Base-by-base conservation (phyloP, 2,329 filamentous ascomycete species). In the Monilinia aucupariae region DNA sequence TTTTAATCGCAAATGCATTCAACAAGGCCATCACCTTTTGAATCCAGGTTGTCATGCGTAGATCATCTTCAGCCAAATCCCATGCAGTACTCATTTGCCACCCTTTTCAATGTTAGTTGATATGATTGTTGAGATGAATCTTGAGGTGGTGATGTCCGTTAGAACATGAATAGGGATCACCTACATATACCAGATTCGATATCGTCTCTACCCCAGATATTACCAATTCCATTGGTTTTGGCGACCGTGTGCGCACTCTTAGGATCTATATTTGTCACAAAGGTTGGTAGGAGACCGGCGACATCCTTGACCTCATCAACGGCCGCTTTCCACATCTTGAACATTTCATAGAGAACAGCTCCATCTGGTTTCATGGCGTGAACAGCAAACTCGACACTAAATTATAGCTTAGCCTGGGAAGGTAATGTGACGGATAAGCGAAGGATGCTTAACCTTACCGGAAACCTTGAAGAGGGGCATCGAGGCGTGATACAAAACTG, bases 11-110 rank as follows among this genome's bases (percentile, higher is more conserved):
- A 13, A 71, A 59, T 3, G 59, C 51, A 59, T 78, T 75, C 9
- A 74, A 66, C 20, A 69, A 65, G 17, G 74, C 73, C 1, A 71
- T 61, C 6, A 75, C 61, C 25, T 67, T 64, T 12, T 68, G 71
- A 0, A 71, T 64, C 74, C 75, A 78, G 20, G 68, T 66, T 2
- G 72, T 70, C 25, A 78, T 68, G 0, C 75, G 71, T 6, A 75
- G 63, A 52, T 77, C 76, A 59, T 78, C 75, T 8, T 71, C 67
- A 0, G 69, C 71, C 12, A 73, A 66, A 15, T 63, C 72, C 76
- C 76, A 78, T 0, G 71, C 72, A 0, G 75, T 78, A 22, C 73
- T 71, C 25, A 76, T 65, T 69, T 78, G 76, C 74, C 73, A 78
- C 47, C 72, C 76, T 78, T 32, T 47, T 45, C 30, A 3, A 30